Conservation (phyloP, 148 eudicot genomes). For the Polygonum aviculare region DNA sequence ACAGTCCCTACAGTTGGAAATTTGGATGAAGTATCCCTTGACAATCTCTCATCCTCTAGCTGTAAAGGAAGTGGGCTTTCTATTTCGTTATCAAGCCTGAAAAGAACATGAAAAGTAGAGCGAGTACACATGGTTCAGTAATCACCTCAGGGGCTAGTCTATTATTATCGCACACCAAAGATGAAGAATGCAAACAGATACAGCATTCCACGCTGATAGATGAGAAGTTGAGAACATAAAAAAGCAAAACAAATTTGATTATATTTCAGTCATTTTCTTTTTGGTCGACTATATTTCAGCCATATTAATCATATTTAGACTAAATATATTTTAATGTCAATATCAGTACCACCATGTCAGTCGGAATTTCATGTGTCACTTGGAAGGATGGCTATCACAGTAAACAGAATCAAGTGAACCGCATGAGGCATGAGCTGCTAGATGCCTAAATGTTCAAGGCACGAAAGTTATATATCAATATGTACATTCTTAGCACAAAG, state of each 20-base stretch:
- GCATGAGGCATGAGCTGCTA: background rate
- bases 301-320: background rate
- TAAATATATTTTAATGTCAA: background rate
- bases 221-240: background rate
- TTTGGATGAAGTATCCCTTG: conserved; percentile 46
- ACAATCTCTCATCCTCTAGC: conserved; percentile 44
- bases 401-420: background rate
- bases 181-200: background rate
- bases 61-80: conserved; percentile 50
- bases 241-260: background rate
- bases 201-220: background rate
- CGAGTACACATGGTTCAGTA: background rate
- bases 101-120: conserved; percentile 6
- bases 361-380: background rate
- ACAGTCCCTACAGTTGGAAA: conserved; percentile 76
- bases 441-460: background rate
- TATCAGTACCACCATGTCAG: background rate
- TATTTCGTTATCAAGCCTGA: conserved; percentile 59
- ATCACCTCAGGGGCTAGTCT: background rate
- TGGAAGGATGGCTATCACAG: background rate
- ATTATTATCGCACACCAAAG: background rate
- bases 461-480: background rate
- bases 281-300: background rate
- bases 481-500: background rate
- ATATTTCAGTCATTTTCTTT: too few species aligned